Percentiles rank a stretch among this genome's conserved stretches.
Conservation (phyloP, 768 basidiomycete genomes). For the Rhodotorula toruloides region DNA sequence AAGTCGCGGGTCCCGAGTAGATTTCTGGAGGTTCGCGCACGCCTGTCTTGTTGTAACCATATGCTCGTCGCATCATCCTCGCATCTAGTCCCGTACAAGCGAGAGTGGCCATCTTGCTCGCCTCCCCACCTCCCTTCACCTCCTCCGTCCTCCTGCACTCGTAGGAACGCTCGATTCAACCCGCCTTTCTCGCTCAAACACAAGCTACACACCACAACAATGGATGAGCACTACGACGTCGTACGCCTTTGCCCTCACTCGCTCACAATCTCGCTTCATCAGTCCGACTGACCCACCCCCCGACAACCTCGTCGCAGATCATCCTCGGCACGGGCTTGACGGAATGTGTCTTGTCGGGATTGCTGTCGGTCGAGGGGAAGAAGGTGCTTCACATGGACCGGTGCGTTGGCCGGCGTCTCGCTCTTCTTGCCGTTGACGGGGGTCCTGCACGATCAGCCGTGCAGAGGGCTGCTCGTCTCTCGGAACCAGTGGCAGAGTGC, state of each 20-base stretch:
- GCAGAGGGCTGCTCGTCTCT: no score
- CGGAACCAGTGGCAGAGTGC: not conserved
- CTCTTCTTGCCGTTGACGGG: not conserved
- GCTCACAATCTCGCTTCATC: not conserved
- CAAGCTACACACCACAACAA: conserved; percentile 45
- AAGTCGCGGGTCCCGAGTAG: conserved; percentile 46
- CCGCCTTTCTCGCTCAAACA: not conserved
- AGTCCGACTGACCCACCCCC: not conserved
- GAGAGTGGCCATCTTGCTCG: no score
- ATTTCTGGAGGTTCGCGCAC: no score
- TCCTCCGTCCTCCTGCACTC: no score
- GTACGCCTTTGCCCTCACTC: conserved; percentile 51
- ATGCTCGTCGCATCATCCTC: no score
- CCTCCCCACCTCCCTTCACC: no score
- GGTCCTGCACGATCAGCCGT: no score
- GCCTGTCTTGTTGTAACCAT: conserved; percentile 13
- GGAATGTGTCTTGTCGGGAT: conserved; percentile 94
- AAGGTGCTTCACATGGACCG: conserved; percentile 99
- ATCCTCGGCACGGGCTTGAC: conserved; percentile 95
- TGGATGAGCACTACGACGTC: conserved; percentile 97
- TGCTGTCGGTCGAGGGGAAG: conserved; percentile 98
- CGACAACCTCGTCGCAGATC: conserved; percentile 47
- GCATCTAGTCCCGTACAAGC: no score
- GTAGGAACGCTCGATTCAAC: no score
- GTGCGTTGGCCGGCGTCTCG: conserved; percentile 13